Percentiles rank a stretch among this genome's conserved stretches.
phyloP scores from a whole-genome alignment of 176 grass and related monocot species.

The Coix lacrymajobi region DNA sequence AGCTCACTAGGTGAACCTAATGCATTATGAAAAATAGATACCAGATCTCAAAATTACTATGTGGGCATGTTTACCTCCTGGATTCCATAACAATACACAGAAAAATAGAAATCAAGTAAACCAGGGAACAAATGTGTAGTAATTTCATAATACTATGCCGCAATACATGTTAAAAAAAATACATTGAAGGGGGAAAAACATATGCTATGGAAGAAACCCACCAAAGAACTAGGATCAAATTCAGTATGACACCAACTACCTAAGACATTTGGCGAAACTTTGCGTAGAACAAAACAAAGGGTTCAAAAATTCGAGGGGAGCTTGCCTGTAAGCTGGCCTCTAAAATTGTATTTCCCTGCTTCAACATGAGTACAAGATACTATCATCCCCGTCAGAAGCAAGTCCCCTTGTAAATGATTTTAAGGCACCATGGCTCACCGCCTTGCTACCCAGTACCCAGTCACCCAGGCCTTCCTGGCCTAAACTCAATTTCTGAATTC shows the following conservation, averaged over 20 bases:
- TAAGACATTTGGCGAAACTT: neutral
- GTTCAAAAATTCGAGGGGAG: neutral
- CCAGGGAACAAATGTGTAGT: neutral
- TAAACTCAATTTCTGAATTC: neutral
- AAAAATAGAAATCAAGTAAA: conserved; percentile 4
- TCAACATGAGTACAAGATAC: neutral
- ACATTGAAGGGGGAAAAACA: neutral
- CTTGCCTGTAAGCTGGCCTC: neutral
- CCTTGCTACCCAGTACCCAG: neutral
- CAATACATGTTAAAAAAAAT: neutral
- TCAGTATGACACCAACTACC: neutral
- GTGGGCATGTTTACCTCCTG: neutral
- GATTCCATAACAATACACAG: neutral
- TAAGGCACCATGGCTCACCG: neutral
- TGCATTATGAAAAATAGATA: neutral
- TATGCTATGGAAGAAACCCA: neutral
- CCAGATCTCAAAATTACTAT: neutral
- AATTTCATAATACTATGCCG: neutral
- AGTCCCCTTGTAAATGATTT: neutral
- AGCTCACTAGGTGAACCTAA: neutral
- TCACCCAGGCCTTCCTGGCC: neutral
- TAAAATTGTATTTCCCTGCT: neutral
- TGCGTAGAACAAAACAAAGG: neutral
- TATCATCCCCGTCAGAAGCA: neutral
- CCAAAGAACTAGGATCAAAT: neutral